A percentile compares a stretch with the other conserved stretches of the same genome.
Evolutionary conservation across 345 rosid species (phyloP).

Genomic region (Dovyalis caffra): DNA sequence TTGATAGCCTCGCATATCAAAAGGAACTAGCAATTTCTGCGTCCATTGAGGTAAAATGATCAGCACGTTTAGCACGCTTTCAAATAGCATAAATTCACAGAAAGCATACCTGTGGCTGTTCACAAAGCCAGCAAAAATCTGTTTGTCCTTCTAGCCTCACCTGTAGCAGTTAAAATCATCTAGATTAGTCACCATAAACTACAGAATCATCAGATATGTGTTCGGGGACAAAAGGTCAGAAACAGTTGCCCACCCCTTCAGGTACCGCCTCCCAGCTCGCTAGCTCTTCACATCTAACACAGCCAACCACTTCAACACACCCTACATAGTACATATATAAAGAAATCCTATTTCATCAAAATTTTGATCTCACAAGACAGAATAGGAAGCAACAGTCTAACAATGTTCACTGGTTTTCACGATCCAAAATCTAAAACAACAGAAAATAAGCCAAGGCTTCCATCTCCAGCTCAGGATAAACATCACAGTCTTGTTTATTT

Average conservation of each 20-base stretch:
- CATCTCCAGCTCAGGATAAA: background rate
- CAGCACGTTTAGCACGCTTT: background rate
- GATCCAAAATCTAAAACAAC: background rate
- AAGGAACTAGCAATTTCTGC: constrained; percentile 78
- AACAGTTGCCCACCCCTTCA: constrained; percentile 24
- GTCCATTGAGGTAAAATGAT: background rate
- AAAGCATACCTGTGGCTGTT: constrained; percentile 66
- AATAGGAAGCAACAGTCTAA: background rate
- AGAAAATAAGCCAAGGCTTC: background rate
- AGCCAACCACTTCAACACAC: constrained; percentile 39
- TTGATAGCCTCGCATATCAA: constrained; percentile 94
- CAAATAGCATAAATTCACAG: constrained; percentile 8
- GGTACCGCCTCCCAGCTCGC: constrained; percentile 36
- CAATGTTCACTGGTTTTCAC: background rate
- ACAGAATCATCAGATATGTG: background rate
- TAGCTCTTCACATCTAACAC: constrained; percentile 34
- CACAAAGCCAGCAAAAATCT: constrained; percentile 93
- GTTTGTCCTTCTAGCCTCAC: constrained; percentile 89
- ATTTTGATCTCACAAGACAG: background rate
- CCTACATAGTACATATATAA: constrained; percentile 16
- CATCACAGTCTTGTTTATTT: background rate
- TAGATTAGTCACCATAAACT: background rate
- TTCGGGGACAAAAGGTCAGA: background rate
- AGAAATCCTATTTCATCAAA: background rate
- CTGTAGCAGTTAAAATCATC: constrained; percentile 32